Evolutionary conservation across 345 rosid genomes (phyloP).

Genomic region (Brassica juncea): DNA sequence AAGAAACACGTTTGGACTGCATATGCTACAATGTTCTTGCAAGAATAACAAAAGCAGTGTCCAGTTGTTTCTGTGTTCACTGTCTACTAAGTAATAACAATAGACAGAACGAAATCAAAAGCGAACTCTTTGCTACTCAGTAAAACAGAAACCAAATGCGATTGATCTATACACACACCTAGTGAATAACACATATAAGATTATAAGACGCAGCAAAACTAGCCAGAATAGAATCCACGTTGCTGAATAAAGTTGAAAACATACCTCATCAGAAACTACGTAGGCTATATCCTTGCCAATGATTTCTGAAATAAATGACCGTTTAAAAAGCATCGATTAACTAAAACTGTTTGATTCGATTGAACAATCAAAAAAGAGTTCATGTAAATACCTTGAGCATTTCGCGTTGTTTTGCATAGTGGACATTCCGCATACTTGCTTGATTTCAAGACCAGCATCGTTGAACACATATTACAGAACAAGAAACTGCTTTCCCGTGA

Average conservation of each 20-base stretch:
- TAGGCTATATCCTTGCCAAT: constrained; percentile 31
- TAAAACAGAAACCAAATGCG: not conserved
- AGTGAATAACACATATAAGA: not conserved
- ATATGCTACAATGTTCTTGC: constrained; percentile 5
- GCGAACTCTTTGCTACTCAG: not conserved
- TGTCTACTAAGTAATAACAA: not conserved
- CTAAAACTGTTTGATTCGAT: not conserved
- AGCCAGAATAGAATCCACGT: not conserved
- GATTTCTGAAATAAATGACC: constrained; percentile 24
- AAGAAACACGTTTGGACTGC: not conserved
- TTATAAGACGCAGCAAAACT: not conserved
- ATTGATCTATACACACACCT: constrained; percentile 6
- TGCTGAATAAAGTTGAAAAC: not conserved
- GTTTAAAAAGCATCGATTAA: not conserved
- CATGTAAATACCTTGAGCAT: constrained; percentile 20
- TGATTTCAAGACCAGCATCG: constrained; percentile 36
- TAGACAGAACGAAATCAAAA: not conserved
- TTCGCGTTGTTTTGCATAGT: constrained; percentile 12
- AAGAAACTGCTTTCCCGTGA: constrained; percentile 35
- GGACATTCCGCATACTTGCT: constrained; percentile 34
- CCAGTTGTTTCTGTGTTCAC: not conserved
- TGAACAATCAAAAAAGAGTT: not conserved
- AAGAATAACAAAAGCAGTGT: constrained; percentile 2
- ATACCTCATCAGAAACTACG: constrained; percentile 32
- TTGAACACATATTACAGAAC: constrained; percentile 38